Conservation (phyloP, 345 rosid genomes). For the Syzygium grande region DNA sequence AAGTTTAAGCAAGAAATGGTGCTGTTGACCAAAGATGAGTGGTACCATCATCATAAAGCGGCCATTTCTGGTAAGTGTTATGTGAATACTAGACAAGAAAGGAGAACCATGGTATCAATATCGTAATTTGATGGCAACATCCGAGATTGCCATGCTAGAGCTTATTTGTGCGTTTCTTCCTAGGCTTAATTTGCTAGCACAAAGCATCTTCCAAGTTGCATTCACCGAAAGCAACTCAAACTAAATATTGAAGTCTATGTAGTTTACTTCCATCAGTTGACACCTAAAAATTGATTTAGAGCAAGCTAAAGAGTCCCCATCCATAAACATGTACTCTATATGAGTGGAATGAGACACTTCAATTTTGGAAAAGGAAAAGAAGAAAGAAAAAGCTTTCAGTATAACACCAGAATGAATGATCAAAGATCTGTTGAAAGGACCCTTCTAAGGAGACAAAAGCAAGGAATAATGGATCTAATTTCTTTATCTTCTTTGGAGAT, state of each 20-base stretch:
- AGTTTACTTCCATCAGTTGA: not conserved
- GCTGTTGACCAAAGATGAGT: not conserved
- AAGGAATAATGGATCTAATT: not conserved
- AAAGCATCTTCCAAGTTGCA: not conserved
- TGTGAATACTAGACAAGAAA: not conserved
- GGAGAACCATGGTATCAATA: not conserved
- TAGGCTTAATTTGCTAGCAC: not conserved
- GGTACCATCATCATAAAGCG: not conserved
- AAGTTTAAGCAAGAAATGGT: not conserved
- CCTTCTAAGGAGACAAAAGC: not conserved
- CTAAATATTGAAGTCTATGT: not conserved
- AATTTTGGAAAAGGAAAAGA: not conserved
- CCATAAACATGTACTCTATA: not conserved
- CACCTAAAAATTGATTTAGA: not conserved
- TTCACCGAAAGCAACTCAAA: not conserved
- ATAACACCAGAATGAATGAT: not conserved
- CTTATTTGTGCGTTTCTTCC: not conserved
- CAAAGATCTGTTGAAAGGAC: not conserved
- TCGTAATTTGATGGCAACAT: not conserved
- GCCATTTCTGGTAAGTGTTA: not conserved
- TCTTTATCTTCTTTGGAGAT: not conserved
- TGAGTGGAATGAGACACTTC: not conserved
- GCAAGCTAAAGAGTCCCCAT: not conserved
- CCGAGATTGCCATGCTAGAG: not conserved
- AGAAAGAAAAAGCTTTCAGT: not conserved